Evolutionary conservation across 768 basidiomycete species (phyloP).

Genomic region (Agaricus bisporus): DNA sequence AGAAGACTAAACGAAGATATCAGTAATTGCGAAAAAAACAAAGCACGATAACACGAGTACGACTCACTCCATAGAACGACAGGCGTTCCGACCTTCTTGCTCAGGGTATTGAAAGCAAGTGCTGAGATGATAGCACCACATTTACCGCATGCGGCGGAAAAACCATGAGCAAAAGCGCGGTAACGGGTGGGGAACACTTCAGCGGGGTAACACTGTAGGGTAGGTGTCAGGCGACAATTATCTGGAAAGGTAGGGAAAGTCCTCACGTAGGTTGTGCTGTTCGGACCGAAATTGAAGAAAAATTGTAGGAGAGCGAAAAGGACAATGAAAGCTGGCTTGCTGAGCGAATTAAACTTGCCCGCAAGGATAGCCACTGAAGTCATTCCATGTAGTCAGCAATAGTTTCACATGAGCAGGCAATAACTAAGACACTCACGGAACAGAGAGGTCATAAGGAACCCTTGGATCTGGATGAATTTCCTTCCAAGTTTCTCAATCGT

Average conservation of each 20-base stretch:
- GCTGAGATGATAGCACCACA: conserved; percentile 73
- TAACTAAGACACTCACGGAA: conserved; percentile 38
- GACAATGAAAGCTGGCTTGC: conserved; percentile 59
- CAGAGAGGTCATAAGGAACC: conserved; percentile 64
- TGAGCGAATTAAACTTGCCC: conserved; percentile 51
- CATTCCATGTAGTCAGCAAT: background rate
- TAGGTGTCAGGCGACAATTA: background rate
- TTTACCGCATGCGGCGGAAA: conserved; percentile 71
- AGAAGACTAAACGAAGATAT: conserved; percentile 43
- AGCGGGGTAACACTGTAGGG: conserved; percentile 55
- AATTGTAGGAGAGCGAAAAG: conserved; percentile 72
- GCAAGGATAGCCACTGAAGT: conserved; percentile 60
- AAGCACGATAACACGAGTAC: conserved; percentile 2
- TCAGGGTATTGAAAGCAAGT: conserved; percentile 64
- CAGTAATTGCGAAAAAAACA: background rate
- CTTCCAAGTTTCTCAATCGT: conserved; percentile 70
- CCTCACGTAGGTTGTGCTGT: conserved; percentile 52
- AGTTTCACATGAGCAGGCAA: conserved; percentile 5
- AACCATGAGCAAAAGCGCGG: conserved; percentile 67
- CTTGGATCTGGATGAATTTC: conserved; percentile 71
- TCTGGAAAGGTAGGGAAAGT: too few relatives aligned
- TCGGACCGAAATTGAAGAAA: conserved; percentile 82
- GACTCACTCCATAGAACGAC: conserved; percentile 66
- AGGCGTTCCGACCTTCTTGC: conserved; percentile 55
- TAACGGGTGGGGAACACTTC: conserved; percentile 79